Evolutionary conservation across 768 basidiomycete genomes (phyloP).

Genomic region (Tephrocybe sp.): DNA sequence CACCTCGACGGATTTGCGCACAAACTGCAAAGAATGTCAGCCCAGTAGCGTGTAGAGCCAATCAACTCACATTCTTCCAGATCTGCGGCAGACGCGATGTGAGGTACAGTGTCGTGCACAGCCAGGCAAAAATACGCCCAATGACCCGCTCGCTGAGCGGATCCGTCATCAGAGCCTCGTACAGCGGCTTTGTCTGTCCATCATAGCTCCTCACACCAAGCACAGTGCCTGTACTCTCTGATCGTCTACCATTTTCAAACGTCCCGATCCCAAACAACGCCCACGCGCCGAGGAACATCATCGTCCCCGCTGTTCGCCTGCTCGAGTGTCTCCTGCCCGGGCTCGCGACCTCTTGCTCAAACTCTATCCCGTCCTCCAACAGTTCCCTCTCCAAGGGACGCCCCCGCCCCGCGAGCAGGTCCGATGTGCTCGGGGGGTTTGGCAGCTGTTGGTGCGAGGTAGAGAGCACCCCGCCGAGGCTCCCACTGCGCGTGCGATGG

Average conservation of each 20-base stretch:
- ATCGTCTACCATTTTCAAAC: conserved; percentile 32
- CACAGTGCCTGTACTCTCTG: conserved; percentile 44
- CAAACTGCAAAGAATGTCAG: conserved; percentile 54
- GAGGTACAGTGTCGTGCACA: conserved; percentile 89
- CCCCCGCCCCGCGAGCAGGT: conserved; percentile 37
- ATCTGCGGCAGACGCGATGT: conserved; percentile 96
- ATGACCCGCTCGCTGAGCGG: conserved; percentile 59
- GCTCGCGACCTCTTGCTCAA: conserved; percentile 22
- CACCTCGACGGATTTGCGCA: conserved; percentile 88
- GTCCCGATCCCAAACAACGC: conserved; percentile 69
- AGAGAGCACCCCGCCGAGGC: conserved; percentile 36
- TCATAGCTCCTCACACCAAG: conserved; percentile 27
- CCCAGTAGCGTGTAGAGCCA: neutral
- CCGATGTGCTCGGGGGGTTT: conserved; percentile 19
- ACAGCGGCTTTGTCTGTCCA: conserved; percentile 10
- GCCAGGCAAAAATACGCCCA: conserved; percentile 93
- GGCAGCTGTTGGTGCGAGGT: conserved; percentile 34
- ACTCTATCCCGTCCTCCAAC: conserved; percentile 21
- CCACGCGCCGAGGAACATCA: conserved; percentile 82
- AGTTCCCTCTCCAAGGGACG: conserved; percentile 41
- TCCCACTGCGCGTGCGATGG: conserved; percentile 39
- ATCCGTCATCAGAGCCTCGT: conserved; percentile 24
- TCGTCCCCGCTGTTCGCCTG: conserved; percentile 62
- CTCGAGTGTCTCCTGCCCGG: conserved; percentile 48
- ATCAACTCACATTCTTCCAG: conserved; percentile 90